These are phyloP conservation scores for Saccharomycopsis oosterbeekiorum DNA, from an alignment of 805 yeast species.

Conservation along the genomic window DNA sequence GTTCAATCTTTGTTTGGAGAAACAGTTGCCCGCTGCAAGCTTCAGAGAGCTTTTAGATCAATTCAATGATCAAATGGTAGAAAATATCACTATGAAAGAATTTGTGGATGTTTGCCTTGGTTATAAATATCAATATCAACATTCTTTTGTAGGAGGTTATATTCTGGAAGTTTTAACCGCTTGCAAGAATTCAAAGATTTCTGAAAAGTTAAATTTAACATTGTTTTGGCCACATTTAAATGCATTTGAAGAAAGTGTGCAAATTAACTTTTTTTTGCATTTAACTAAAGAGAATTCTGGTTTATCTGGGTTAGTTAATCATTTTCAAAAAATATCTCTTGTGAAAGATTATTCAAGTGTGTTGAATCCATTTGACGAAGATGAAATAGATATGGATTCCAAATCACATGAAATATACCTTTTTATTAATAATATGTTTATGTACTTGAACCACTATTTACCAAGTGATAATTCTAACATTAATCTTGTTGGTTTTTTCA, in stretches of 20 bases:
- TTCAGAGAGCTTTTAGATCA: not conserved
- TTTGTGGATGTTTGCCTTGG: not conserved
- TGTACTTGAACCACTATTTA: not conserved
- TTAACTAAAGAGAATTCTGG: not conserved
- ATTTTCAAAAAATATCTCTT: not conserved
- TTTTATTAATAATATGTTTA: not conserved
- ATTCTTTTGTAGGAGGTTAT: not conserved
- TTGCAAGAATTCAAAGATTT: not conserved
- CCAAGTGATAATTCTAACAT: not conserved
- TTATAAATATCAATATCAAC: not conserved
- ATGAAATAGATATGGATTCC: not conserved
- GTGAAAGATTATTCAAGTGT: not conserved
- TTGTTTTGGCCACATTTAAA: not conserved
- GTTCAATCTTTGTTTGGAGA: not conserved
- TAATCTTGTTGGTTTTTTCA: not conserved
- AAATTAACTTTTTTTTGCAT: not conserved
- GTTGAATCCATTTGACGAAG: not conserved
- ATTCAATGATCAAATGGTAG: not conserved
- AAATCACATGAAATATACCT: not conserved
- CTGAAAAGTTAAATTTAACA: not conserved
- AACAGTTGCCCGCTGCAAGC: not conserved
- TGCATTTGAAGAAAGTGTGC: not conserved
- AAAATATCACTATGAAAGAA: not conserved
- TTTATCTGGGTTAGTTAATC: not conserved
- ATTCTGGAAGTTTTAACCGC: not conserved